phyloP scores from a whole-genome alignment of 768 basidiomycete genomes.

The Daedaleopsis sinensis region DNA sequence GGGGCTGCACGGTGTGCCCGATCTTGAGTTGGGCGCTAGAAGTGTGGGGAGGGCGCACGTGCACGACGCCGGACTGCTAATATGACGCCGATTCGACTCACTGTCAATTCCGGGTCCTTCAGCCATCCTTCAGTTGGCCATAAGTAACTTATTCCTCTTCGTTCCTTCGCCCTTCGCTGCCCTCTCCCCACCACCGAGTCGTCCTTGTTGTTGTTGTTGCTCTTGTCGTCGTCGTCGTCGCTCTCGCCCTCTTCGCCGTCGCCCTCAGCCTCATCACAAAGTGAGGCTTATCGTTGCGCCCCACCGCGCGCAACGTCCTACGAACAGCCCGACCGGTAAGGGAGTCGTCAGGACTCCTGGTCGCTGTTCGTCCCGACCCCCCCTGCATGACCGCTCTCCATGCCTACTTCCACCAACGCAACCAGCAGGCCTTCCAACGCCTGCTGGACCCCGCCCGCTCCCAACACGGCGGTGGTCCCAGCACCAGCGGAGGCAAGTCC shows the following conservation, averaged over 20 bases:
- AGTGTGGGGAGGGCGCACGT: conserved; percentile 17
- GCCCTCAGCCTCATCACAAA: conserved; percentile 12
- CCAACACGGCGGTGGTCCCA: conserved; percentile 32
- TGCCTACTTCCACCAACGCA: conserved; percentile 69
- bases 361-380: conserved; percentile 21
- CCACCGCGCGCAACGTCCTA: conserved; percentile 14
- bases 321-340: conserved; percentile 19
- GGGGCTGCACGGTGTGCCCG: too few relatives aligned
- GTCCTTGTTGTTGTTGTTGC: too few relatives aligned
- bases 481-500: conserved; percentile 57
- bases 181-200: not conserved
- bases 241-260: conserved; percentile 6
- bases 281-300: conserved; percentile 20
- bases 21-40: not conserved
- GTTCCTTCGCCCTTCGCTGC: conserved; percentile 10
- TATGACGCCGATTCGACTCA: conserved; percentile 6
- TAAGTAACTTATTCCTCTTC: conserved; percentile 21
- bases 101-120: not conserved
- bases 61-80: conserved; percentile 10
- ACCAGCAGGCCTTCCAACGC: conserved; percentile 77
- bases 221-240: not conserved
- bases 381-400: conserved; percentile 77
- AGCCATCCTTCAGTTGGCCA: not conserved
- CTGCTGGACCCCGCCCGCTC: conserved; percentile 57
- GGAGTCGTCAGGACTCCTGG: conserved; percentile 29